A percentile compares a stretch with the other conserved stretches of the same genome.
Conservation (phyloP, 2,329 filamentous ascomycete genomes). For the Talaromyces sp. region DNA sequence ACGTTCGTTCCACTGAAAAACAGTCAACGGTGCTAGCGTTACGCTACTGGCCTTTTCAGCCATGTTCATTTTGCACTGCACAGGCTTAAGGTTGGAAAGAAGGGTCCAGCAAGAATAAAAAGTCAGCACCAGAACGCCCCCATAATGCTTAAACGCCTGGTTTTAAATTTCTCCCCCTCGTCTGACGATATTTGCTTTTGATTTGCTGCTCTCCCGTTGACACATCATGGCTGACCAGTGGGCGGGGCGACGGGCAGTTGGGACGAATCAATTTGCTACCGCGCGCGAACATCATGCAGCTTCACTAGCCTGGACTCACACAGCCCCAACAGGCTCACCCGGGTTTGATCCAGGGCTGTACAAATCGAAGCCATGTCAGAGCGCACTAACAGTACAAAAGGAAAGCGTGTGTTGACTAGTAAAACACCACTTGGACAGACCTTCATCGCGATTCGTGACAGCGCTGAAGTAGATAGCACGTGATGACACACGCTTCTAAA, state of each 20-base stretch:
- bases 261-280: neutral
- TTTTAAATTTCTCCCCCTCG: neutral
- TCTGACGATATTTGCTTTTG: neutral
- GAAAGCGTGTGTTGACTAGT: too few relatives aligned
- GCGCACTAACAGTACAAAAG: too few relatives aligned
- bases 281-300: neutral
- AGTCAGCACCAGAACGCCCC: too few relatives aligned
- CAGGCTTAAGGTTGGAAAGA: too few relatives aligned
- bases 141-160: neutral
- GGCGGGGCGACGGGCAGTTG: neutral
- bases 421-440: too few relatives aligned
- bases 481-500: too few relatives aligned
- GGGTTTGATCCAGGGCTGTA: too few relatives aligned
- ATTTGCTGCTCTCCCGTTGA: neutral
- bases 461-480: too few relatives aligned
- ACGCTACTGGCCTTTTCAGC: neutral
- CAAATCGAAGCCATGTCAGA: too few relatives aligned
- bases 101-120: too few relatives aligned
- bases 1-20: neutral
- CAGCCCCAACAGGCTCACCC: too few relatives aligned
- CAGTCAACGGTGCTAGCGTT: neutral
- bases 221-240: neutral
- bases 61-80: neutral
- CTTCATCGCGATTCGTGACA: too few relatives aligned
- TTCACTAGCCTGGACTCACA: neutral